Percentiles rank a stretch among this genome's conserved stretches.
Evolutionary conservation across 768 basidiomycete genomes (phyloP).

Genomic region (Boletus sensibilis): DNA sequence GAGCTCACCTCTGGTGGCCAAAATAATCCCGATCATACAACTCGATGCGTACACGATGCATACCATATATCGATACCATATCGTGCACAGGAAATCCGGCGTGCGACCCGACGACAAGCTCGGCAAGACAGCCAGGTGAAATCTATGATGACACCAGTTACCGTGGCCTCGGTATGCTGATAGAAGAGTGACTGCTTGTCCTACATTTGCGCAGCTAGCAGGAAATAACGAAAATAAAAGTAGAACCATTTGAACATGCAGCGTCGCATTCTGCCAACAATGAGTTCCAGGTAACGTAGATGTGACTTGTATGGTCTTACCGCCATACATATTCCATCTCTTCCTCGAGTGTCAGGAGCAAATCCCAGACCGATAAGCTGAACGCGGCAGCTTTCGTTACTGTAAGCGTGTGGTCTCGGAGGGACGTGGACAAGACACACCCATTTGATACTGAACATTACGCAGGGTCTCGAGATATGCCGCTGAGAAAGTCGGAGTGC

Average conservation of each 20-base stretch:
- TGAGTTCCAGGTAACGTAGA: neutral
- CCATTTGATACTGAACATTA: conserved; percentile 7
- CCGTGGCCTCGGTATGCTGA: neutral
- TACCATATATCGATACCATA: conserved; percentile 10
- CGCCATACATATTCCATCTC: conserved; percentile 33
- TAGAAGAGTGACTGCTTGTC: neutral
- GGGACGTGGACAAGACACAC: neutral
- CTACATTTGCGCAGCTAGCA: conserved; percentile 12
- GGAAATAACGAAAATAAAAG: conserved; percentile 21
- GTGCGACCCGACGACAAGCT: conserved; percentile 7
- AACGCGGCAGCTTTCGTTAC: conserved; percentile 24
- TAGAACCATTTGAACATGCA: conserved; percentile 14
- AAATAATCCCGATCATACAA: conserved; percentile 20
- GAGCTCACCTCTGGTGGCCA: conserved; percentile 27
- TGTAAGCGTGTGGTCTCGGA: neutral
- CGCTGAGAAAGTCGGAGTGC: neutral
- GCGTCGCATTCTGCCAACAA: conserved; percentile 10
- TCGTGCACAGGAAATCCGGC: conserved; percentile 7
- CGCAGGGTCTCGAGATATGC: conserved; percentile 5
- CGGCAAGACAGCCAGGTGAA: conserved; percentile 4
- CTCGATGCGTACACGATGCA: conserved; percentile 5
- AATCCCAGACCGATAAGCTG: conserved; percentile 29
- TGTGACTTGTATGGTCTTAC: conserved; percentile 15
- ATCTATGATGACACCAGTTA: conserved; percentile 1
- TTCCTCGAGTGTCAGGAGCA: conserved; percentile 21